Conservation (phyloP, 2,329 filamentous ascomycete species). For the Huntiella decipiens region DNA sequence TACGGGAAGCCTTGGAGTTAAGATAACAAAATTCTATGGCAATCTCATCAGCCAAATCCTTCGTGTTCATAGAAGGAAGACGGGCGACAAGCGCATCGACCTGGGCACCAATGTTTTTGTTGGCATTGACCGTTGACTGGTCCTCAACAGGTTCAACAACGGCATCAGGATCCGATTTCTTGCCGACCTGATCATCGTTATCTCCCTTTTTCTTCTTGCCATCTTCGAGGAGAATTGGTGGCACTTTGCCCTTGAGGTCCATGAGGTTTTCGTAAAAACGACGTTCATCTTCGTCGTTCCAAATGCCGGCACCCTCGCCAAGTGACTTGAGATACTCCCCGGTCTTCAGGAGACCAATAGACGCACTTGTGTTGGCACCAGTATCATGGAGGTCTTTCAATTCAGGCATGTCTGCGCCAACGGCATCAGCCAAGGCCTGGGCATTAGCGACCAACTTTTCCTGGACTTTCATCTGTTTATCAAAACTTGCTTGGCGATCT, state of each 20-base stretch:
- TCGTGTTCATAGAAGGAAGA: conserved; percentile 78
- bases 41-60: conserved; percentile 77
- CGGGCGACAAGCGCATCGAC: conserved; percentile 78
- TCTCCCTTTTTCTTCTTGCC: conserved; percentile 85
- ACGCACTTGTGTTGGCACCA: conserved; percentile 45
- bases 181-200: conserved; percentile 62
- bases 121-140: conserved; percentile 81
- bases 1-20: conserved; percentile 94
- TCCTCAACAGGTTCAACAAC: conserved; percentile 47
- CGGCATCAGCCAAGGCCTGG: conserved; percentile 71
- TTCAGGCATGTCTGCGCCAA: conserved; percentile 86
- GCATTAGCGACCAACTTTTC: conserved; percentile 81
- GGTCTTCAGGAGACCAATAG: conserved; percentile 84
- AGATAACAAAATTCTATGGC: conserved; percentile 96
- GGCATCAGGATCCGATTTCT: conserved; percentile 43
- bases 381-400: conserved; percentile 64
- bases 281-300: conserved; percentile 95
- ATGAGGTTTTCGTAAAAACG: conserved; percentile 96
- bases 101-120: conserved; percentile 93
- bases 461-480: conserved; percentile 80
- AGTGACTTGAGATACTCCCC: conserved; percentile 83
- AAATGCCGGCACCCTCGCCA: conserved; percentile 81
- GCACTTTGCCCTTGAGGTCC: conserved; percentile 89
- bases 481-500: conserved; percentile 86
- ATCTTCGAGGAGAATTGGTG: conserved; percentile 81